Conservation (phyloP, 2,329 filamentous ascomycete species). For the Myriosclerotinia duriaeana region DNA sequence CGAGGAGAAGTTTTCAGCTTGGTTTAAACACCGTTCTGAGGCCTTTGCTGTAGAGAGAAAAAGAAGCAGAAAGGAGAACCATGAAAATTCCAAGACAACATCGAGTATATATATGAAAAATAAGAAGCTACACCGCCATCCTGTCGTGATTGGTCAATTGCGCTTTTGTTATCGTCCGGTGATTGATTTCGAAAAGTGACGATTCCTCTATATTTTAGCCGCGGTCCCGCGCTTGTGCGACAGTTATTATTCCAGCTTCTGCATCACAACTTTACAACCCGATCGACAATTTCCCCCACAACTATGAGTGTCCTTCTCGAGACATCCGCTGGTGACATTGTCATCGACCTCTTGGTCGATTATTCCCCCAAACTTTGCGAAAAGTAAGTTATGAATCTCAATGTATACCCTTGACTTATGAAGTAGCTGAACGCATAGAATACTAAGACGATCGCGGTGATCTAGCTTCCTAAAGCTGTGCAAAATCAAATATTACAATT, state of each 20-base stretch:
- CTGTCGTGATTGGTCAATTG: slow-evolving; percentile 15
- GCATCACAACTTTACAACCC: slow-evolving; percentile 18
- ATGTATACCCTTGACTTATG: slow-evolving; percentile 26
- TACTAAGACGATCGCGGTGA: slow-evolving; percentile 50
- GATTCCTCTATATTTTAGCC: slow-evolving; percentile 11
- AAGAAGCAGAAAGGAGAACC: not conserved
- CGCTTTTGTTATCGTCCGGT: slow-evolving; percentile 1
- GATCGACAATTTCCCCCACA: not conserved
- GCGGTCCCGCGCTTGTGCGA: slow-evolving; percentile 18
- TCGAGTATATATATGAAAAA: slow-evolving; percentile 2
- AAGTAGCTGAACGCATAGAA: slow-evolving; percentile 53
- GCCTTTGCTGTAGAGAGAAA: not conserved
- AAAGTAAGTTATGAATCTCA: slow-evolving; percentile 65
- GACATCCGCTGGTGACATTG: slow-evolving; percentile 89
- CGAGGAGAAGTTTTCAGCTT: too few relatives aligned
- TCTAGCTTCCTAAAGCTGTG: slow-evolving; percentile 93
- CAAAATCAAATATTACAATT: slow-evolving; percentile 99
- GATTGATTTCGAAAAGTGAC: slow-evolving; percentile 10
- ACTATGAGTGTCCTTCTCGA: slow-evolving; percentile 90
- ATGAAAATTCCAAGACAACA: not conserved
- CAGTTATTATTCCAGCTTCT: slow-evolving; percentile 9
- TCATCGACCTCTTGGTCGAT: slow-evolving; percentile 87
- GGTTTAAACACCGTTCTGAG: not conserved
- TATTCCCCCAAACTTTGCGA: slow-evolving; percentile 90
- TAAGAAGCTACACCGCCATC: not conserved